Base-by-base conservation (phyloP, 768 basidiomycete species). In the Podaxis carcinomalis region DNA sequence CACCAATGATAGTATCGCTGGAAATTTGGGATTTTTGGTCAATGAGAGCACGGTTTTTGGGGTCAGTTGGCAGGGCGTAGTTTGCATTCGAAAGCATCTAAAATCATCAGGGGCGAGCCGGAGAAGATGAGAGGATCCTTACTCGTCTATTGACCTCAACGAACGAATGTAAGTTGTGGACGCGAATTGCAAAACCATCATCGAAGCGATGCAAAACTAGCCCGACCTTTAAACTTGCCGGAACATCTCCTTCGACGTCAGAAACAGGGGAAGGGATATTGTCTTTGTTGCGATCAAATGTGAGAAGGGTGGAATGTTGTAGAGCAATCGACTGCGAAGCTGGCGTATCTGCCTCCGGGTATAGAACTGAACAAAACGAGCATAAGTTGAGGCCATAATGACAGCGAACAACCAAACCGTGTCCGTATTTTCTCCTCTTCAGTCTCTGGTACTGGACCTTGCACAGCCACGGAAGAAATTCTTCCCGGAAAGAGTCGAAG, bases 401-500 rank as follows among this genome's bases (percentile, higher is more conserved):
- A 46, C 23, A 35, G 46, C 21, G 6, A 23, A 56, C 13, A 23
- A 25, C 62, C 72, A 62, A 68, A 89, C 90, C 73, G 63, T 75
- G 72, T 35, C 77, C 81, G 64, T 90, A 90, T 73, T 85, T 88
- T 51, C 72, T 73, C 64, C 78, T 77, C 66, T 84, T 87, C 14
- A 79, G 77, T 9, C 77, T 75, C 61, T 87, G 87, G 70, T 93
- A 93, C 63, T 92, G 90, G 5, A 91, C 76, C 69, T 92, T 94
- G 75, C 93, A 90, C 58, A 97, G 69, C 92, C 94, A 97, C 0
- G 95, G 95, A 10, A 98, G 70, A 67, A 97, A 92, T 62, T 97
- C 93, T 71, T 95, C 90, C 54, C 90, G 82, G 55, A 98, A 79
- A 14, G 94, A 96, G 54, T 92, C 88, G 44, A 95, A 80, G 65